Percentiles rank a stretch among this genome's conserved stretches.
phyloP scores from a whole-genome alignment of 2,329 filamentous ascomycete species.

The Calonectria naviculata region DNA sequence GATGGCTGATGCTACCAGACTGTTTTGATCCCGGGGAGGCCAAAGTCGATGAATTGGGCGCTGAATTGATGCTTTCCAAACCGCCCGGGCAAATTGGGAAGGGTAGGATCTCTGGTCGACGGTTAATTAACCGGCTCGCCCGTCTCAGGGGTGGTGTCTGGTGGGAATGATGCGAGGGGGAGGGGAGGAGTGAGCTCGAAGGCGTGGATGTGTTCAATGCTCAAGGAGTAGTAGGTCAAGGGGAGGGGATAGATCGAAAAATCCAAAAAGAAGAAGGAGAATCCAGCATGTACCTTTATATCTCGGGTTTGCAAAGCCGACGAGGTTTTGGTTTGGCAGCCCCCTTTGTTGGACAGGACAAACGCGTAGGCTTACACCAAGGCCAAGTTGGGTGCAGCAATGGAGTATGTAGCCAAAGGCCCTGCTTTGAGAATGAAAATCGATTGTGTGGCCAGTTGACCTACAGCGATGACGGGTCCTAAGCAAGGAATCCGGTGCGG shows the following conservation, averaged over 20 bases:
- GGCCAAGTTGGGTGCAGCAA: neutral
- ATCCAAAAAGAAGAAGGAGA: neutral
- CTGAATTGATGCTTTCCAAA: neutral
- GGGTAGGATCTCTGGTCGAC: slow-evolving; percentile 25
- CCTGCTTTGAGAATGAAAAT: neutral
- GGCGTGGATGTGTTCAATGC: neutral
- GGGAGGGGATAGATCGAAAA: neutral
- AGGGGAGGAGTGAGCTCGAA: neutral
- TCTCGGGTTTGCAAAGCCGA: neutral
- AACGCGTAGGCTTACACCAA: neutral
- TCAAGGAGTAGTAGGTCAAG: neutral
- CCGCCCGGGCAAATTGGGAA: neutral
- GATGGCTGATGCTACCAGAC: neutral
- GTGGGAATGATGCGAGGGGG: neutral
- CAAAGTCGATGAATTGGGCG: neutral
- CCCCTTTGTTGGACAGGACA: neutral
- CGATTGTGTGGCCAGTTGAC: neutral
- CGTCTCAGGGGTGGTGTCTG: neutral
- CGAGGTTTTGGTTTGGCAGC: neutral
- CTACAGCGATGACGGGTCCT: slow-evolving; percentile 12
- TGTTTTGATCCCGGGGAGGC: neutral
- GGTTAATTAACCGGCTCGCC: neutral
- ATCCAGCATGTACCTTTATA: neutral
- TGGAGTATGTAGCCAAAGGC: neutral
- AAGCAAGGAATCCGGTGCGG: neutral